Evolutionary conservation across 2,329 filamentous ascomycete genomes (phyloP).

Genomic region (Zymoseptoria pseudotritici): DNA sequence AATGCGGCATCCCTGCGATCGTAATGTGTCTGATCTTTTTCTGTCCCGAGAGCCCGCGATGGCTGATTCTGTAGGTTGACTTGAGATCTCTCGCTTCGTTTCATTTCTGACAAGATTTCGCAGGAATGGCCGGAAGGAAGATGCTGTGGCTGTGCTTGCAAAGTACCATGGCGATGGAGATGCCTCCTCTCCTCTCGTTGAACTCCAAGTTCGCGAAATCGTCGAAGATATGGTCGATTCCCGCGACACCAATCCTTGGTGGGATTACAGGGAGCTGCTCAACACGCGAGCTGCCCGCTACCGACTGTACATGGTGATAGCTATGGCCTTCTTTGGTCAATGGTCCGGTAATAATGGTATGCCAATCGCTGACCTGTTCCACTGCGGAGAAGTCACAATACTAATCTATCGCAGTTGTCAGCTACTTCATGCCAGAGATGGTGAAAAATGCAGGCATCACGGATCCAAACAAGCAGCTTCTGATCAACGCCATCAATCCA

Average conservation of each 20-base stretch:
- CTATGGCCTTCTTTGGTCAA: slow-evolving; percentile 37
- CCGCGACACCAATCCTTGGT: slow-evolving; percentile 30
- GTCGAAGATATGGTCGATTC: slow-evolving; percentile 37
- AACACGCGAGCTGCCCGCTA: slow-evolving; percentile 47
- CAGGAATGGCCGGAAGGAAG: slow-evolving; percentile 46
- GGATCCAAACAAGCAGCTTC: slow-evolving; percentile 31
- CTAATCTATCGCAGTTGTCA: slow-evolving; percentile 25
- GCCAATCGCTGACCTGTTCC: slow-evolving; percentile 1
- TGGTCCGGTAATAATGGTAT: slow-evolving; percentile 32
- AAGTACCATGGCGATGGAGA: slow-evolving; percentile 50
- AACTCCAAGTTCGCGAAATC: slow-evolving; percentile 34
- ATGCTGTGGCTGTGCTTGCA: slow-evolving; percentile 50
- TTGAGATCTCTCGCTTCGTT: too few relatives aligned
- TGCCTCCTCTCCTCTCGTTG: slow-evolving; percentile 25
- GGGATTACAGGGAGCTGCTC: slow-evolving; percentile 37
- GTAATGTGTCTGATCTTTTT: slow-evolving; percentile 42
- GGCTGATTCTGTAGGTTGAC: slow-evolving; percentile 41
- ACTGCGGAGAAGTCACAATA: slow-evolving; percentile 9
- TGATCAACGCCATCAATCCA: slow-evolving; percentile 37
- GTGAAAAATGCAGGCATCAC: slow-evolving; percentile 33
- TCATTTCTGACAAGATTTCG: too few relatives aligned
- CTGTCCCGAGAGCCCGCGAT: slow-evolving; percentile 54
- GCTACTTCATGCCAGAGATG: slow-evolving; percentile 30
- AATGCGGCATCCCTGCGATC: slow-evolving; percentile 40
- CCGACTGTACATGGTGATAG: slow-evolving; percentile 33